phyloP scores from a whole-genome alignment of 352 stramenopile species.

The Globisporangium canariense region DNA sequence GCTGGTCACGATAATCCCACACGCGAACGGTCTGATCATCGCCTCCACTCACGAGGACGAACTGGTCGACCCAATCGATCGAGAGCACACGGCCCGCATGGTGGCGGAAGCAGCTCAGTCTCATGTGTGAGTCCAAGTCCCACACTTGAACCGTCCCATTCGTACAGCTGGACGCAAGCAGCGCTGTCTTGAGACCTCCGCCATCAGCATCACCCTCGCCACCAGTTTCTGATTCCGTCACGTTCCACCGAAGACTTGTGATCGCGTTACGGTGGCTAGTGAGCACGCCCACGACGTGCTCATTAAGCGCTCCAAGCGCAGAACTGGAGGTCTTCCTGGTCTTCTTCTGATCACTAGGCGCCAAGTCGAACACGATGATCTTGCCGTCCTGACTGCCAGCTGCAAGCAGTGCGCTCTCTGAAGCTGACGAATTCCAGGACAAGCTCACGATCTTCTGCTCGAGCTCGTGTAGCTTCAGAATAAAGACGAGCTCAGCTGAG shows the following conservation, averaged over 20 bases:
- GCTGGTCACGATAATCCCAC: constrained; percentile 47
- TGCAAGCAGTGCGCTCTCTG: constrained; percentile 25
- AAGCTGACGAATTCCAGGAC: constrained; percentile 28
- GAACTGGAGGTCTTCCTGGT: not conserved
- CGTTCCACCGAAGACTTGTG: constrained; percentile 44
- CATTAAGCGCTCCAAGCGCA: not conserved
- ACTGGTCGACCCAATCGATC: constrained; percentile 47
- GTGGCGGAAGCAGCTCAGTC: constrained; percentile 31
- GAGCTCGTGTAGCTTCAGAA: constrained; percentile 46
- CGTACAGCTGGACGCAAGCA: constrained; percentile 50
- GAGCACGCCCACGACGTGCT: constrained; percentile 25
- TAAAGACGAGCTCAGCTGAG: constrained; percentile 5
- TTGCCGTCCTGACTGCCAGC: constrained; percentile 48
- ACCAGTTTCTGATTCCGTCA: not conserved
- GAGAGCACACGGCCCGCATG: constrained; percentile 58
- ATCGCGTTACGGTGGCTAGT: constrained; percentile 38
- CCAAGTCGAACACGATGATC: constrained; percentile 45
- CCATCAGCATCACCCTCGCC: not conserved
- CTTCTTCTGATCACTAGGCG: not conserved
- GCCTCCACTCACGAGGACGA: constrained; percentile 46
- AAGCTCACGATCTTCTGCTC: constrained; percentile 39
- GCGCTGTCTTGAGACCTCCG: not conserved
- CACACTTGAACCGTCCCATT: constrained; percentile 63
- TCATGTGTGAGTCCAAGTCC: constrained; percentile 23
- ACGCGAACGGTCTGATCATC: constrained; percentile 69